Base-by-base conservation (phyloP, 306 rosid genomes). In the Datisca glomerata region DNA sequence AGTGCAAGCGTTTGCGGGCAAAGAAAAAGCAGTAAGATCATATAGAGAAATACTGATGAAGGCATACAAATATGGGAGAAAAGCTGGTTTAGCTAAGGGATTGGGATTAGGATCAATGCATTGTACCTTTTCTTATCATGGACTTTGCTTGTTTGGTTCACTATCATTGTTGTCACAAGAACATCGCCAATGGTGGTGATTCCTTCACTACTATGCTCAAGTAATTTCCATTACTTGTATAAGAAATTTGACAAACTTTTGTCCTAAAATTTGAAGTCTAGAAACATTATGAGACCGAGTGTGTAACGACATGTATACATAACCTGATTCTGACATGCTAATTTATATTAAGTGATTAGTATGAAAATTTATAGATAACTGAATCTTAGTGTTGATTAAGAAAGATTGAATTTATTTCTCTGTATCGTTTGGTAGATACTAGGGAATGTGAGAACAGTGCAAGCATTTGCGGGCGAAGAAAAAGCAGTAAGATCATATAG, bases 181-280 rank as follows among this genome's bases (percentile, higher is more conserved):
- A 62, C 8, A 80, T 89, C 13, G 78, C 95, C 52, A 72, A 84
- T 65, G 95, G 98, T 0, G 98, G 98, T 21, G 93, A 89, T 15
- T 80, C 98, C 40, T 89, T 89, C 80, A 83, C 94, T 20, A 89
- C 97, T 61, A 83, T 89, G 97, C 93, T 89, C 57, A 89, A 89
- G n/a, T 25, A 25, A 2, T 31, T 14, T 31, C 13, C n/a, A 10
- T 12, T 4, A 8, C n/a, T 31, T 31, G n/a, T 11, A 14, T 2
- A 12, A 31, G 36, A 28, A 31, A 2, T 31, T 14, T 8, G 6
- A 31, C 9, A 4, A 8, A 8, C 13, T 31, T 3, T 3, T 31
- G 4, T 31, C n/a, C n/a, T n/a, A n/a, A n/a, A n/a, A n/a, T n/a
- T n/a, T n/a, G n/a, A n/a, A n/a, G n/a, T n/a, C n/a, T n/a, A n/a